Base-by-base conservation (phyloP, 805 yeast species). In the Saccharomycopsis olivae region DNA sequence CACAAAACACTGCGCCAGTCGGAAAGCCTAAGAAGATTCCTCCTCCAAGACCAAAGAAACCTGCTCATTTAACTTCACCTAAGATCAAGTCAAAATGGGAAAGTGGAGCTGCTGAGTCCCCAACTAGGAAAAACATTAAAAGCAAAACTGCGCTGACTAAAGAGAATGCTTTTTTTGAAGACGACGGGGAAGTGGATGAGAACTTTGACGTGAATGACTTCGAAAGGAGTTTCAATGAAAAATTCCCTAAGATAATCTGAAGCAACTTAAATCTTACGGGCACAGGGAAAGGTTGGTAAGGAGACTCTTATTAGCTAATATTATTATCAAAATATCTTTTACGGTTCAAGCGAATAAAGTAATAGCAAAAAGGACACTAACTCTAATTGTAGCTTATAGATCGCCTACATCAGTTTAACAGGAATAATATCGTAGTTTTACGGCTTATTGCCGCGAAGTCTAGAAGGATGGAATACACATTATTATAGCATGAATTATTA, bases 1-100 rank as follows among this genome's bases (percentile, higher is more conserved):
- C n/a, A n/a, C n/a, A n/a, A n/a, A 5, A 11, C 4, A n/a, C 25
- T 16, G 20, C 8, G 14, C 8, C 31, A 14, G 8, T 15, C 5
- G 6, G 6, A 29, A 8, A 24, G 17, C 35, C 32, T 19, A 45
- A 45, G 32, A 44, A 44, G 28, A 34, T 40, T 13, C 49, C 49
- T 15, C 49, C 49, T 13, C 47, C 49, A 19, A 35, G 38, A 18
- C 49, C 49, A 8, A 46, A 46, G 20, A 46, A 46, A 28, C 49
- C 49, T 10, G 33, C 40, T 5, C 47, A 46, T 27, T 40, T 46
- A 36, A 35, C 20, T 13, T 45, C 48, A 11, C 45, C 47, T 4
- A 46, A 43, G 32, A 20, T 36, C 14, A 34, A 44, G 19, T 11
- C 35, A 15, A 19, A 35, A 11, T 25, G 31, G 32, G 4, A 5